These are phyloP conservation scores for Wallacemonas collosoma DNA, from an alignment of 208 protist genomes.

Conservation along the genomic window DNA sequence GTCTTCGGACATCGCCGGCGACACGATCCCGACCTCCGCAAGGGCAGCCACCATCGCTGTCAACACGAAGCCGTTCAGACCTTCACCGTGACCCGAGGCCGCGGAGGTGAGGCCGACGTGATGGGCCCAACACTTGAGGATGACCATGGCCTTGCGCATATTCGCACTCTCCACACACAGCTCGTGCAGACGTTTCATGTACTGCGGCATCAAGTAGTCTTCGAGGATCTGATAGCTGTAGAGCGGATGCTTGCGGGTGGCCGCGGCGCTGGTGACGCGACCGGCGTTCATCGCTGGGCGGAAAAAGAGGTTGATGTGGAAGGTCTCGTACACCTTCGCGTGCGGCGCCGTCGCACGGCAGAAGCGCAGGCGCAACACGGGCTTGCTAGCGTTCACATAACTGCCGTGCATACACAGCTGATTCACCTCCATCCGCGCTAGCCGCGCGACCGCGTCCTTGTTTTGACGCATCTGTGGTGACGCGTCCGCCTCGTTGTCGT, in stretches of 20 bases:
- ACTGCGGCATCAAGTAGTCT: slow-evolving; percentile 75
- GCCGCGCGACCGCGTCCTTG: slow-evolving; percentile 26
- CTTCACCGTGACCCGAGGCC: slow-evolving; percentile 69
- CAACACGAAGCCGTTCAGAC: slow-evolving; percentile 79
- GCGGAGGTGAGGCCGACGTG: slow-evolving; percentile 73
- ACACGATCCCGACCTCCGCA: slow-evolving; percentile 72
- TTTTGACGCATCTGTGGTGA: slow-evolving; percentile 18
- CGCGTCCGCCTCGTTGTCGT: slow-evolving; percentile 7
- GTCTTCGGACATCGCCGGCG: slow-evolving; percentile 71
- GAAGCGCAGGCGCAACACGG: slow-evolving; percentile 67
- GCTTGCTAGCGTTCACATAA: slow-evolving; percentile 56
- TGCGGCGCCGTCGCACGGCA: slow-evolving; percentile 21
- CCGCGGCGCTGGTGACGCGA: slow-evolving; percentile 52
- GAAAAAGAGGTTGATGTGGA: slow-evolving; percentile 78
- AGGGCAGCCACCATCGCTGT: slow-evolving; percentile 68
- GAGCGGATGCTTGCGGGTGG: slow-evolving; percentile 70
- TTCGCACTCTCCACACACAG: slow-evolving; percentile 55
- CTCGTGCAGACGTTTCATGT: slow-evolving; percentile 75
- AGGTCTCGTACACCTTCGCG: slow-evolving; percentile 38
- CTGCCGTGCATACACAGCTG: slow-evolving; percentile 62
- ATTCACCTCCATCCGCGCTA: slow-evolving; percentile 52
- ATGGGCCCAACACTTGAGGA: slow-evolving; percentile 87
- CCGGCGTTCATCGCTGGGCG: slow-evolving; percentile 50
- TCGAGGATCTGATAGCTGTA: slow-evolving; percentile 85
- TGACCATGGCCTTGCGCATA: slow-evolving; percentile 68